Evolutionary conservation across 257 asterid species (phyloP).

Genomic region (Ajuga chamaepitys): DNA sequence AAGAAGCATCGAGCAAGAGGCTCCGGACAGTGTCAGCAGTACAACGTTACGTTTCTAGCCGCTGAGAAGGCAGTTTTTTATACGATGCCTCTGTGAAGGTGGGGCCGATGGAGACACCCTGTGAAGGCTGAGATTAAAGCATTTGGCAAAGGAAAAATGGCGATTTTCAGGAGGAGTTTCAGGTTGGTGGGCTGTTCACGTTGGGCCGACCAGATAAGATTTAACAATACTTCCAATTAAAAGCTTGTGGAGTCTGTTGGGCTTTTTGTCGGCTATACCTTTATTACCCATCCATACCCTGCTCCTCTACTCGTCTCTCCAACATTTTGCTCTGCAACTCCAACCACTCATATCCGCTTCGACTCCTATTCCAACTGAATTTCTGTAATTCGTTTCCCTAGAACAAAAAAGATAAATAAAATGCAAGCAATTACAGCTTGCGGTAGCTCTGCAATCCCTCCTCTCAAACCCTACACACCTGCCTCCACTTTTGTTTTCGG

Average conservation of each 20-base stretch:
- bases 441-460: conserved; percentile 23
- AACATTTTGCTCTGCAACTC: conserved; percentile 6
- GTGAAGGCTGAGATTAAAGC: background rate
- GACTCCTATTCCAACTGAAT: conserved; percentile 9
- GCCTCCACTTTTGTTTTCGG: conserved; percentile 11
- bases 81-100: background rate
- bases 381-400: background rate
- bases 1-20: background rate
- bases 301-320: background rate
- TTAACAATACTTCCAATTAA: too few species aligned
- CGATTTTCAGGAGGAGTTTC: too few species aligned
- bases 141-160: too few species aligned
- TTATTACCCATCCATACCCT: too few species aligned
- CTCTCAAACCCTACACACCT: conserved; percentile 18
- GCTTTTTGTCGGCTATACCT: too few species aligned
- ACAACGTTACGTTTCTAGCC: background rate
- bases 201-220: too few species aligned
- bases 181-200: too few species aligned
- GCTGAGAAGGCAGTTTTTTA: background rate
- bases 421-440: conserved; percentile 30
- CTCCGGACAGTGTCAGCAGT: background rate
- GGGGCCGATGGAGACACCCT: background rate
- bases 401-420: background rate
- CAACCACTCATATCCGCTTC: conserved; percentile 18
- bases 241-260: too few species aligned